Percentiles rank a stretch among this genome's conserved stretches.
phyloP scores from a whole-genome alignment of 805 yeast species.

The Candida tammaniensis region DNA sequence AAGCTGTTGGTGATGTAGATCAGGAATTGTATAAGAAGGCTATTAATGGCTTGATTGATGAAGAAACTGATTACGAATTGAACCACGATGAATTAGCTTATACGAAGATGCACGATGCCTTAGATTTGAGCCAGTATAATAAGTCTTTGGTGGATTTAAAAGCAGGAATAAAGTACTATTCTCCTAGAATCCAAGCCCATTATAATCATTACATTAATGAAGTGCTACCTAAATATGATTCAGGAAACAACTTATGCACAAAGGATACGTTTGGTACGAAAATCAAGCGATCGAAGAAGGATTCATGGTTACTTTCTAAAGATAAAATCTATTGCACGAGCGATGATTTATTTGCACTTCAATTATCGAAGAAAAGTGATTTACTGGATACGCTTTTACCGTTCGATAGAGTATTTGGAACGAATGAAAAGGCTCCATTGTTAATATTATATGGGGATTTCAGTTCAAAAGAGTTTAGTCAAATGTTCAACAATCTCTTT shows the following conservation, averaged over 20 bases:
- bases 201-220: conserved; percentile 46
- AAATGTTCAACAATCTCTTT: conserved; percentile 57
- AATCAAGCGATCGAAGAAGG: conserved; percentile 15
- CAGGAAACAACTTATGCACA: conserved; percentile 15
- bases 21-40: conserved; percentile 35
- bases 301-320: conserved; percentile 38
- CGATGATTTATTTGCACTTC: conserved; percentile 77
- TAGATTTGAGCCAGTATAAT: conserved; percentile 11
- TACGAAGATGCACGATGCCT: conserved; percentile 3
- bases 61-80: conserved; percentile 9
- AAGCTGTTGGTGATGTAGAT: conserved; percentile 34
- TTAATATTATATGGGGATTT: conserved; percentile 69
- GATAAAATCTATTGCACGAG: conserved; percentile 58
- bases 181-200: conserved; percentile 68
- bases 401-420: conserved; percentile 68
- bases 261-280: conserved; percentile 33
- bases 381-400: conserved; percentile 23
- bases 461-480: conserved; percentile 44
- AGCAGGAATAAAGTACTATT: conserved; percentile 44
- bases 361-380: conserved; percentile 42
- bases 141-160: conserved; percentile 38
- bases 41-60: conserved; percentile 15
- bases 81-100: conserved; percentile 2
- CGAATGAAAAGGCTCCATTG: conserved; percentile 45
- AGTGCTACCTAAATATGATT: conserved; percentile 24